Base-by-base conservation (phyloP, 768 basidiomycete species). In the Lactarius hengduanensis region DNA sequence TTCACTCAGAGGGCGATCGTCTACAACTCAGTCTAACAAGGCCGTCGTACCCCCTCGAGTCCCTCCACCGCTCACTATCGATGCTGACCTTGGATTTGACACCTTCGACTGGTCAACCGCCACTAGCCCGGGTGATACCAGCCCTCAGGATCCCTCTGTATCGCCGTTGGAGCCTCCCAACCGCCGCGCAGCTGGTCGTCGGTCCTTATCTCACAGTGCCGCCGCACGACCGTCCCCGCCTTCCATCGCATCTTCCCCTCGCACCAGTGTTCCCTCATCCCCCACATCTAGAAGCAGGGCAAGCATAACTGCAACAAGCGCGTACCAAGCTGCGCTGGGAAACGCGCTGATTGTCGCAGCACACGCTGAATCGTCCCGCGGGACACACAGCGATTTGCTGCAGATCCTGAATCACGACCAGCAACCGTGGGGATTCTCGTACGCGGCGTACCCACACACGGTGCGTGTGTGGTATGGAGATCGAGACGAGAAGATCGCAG, bases 391-490 rank as follows among this genome's bases (percentile, higher is more conserved):
- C 64, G 97, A 99, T 77, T 83, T 99, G 18, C 74, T 98, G 66
- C 89, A 93, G 72, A 96, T 99, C 74, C 81, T 98, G 62, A 94
- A 96, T 72, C 92, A 93, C 70, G 91, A 92, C 71, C 87, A 90
- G 55, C 86, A 87, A 69, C 87, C 91, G 1, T 94, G 92, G 91
- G 96, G 93, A 0, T 96, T 97, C 78, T 88, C 88, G 11, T 98
- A 98, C 74, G 76, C 83, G 18, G 83, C 91, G 26, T 91, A 96
- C 70, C 85, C 86, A 16, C 88, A 90, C 72, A 80, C 78, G 34
- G 90, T 92, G 56, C 85, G 84, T 53, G 87, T 99, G 47, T 98
- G 94, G 94, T 94, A 94, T 70, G 96, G 96, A 3, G 91, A 94
- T 71, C 85, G 82, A 69, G 96, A 99, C 76, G 96, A 98, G 77